These are phyloP conservation scores for Globisporangium rhizosaccharum DNA, from an alignment of 352 stramenopile genomes.

Conservation along the genomic window DNA sequence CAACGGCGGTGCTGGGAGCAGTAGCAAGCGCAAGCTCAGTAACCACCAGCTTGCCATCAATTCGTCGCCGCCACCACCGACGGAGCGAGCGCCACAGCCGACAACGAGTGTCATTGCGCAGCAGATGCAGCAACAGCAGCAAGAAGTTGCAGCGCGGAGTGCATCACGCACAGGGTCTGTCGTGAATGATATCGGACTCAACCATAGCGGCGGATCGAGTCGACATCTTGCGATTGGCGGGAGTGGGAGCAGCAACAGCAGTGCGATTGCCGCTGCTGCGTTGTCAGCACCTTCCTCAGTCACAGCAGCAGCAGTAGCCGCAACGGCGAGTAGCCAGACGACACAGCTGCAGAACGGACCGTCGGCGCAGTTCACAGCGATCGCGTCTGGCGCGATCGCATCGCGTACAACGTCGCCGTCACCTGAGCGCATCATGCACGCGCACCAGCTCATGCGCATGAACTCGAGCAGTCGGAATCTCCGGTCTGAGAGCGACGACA, in stretches of 20 bases:
- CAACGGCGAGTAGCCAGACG: slow-evolving; percentile 1
- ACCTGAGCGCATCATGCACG: background rate
- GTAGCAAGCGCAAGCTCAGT: slow-evolving; percentile 14
- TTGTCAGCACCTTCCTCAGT: no score
- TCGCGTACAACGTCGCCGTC: background rate
- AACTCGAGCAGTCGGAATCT: slow-evolving; percentile 5
- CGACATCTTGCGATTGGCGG: background rate
- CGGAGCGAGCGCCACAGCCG: background rate
- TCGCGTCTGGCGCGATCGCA: background rate
- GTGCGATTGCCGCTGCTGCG: no score
- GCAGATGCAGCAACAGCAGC: slow-evolving; percentile 9
- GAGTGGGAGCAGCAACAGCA: background rate
- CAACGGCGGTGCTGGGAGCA: slow-evolving; percentile 2
- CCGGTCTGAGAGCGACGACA: slow-evolving; percentile 12
- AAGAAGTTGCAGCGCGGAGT: background rate
- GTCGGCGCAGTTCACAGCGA: no score
- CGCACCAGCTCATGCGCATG: background rate
- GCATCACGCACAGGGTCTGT: background rate
- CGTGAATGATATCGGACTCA: background rate
- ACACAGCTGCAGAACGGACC: no score
- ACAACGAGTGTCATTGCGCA: slow-evolving; percentile 1
- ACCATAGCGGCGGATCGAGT: slow-evolving; percentile 1
- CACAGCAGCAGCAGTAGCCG: background rate
- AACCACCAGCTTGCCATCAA: slow-evolving; percentile 10
- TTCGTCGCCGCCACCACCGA: background rate